phyloP scores from a whole-genome alignment of 2,329 filamentous ascomycete genomes.

The Monilinia fructigena region DNA sequence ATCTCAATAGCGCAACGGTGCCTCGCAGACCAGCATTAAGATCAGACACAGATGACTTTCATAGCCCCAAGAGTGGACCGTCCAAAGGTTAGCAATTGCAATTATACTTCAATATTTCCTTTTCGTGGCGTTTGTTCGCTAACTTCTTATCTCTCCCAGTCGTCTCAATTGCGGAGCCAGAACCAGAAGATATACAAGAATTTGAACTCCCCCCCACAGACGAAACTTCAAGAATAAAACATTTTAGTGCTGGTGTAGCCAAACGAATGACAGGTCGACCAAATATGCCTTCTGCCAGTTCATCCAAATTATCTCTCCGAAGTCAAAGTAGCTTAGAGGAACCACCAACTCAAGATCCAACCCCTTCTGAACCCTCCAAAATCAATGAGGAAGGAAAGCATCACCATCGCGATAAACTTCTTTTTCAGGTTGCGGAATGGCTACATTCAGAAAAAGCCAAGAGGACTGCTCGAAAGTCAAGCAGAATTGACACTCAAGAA shows the following conservation, averaged over 20 bases:
- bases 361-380: slow-evolving; percentile 22
- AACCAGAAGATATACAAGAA: slow-evolving; percentile 32
- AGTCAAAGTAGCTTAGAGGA: slow-evolving; percentile 37
- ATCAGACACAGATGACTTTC: slow-evolving; percentile 22
- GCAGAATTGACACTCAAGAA: slow-evolving; percentile 40
- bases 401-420: slow-evolving; percentile 50
- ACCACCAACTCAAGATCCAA: slow-evolving; percentile 6
- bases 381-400: slow-evolving; percentile 28
- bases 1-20: slow-evolving; percentile 4
- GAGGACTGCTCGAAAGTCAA: slow-evolving; percentile 55
- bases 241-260: slow-evolving; percentile 33
- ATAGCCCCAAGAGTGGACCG: slow-evolving; percentile 34
- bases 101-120: slow-evolving; percentile 17
- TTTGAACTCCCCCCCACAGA: slow-evolving; percentile 26
- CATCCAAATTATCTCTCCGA: slow-evolving; percentile 31
- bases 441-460: slow-evolving; percentile 74
- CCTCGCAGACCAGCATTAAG: slow-evolving; percentile 23
- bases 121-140: not conserved
- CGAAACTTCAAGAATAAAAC: slow-evolving; percentile 33
- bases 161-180: slow-evolving; percentile 37
- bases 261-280: slow-evolving; percentile 36
- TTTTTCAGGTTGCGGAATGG: slow-evolving; percentile 80
- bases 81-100: slow-evolving; percentile 34
- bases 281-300: slow-evolving; percentile 27
- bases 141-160: slow-evolving; percentile 27